phyloP scores from a whole-genome alignment of 1,139 yeast genomes.

The Nakaseomyces sp. region DNA sequence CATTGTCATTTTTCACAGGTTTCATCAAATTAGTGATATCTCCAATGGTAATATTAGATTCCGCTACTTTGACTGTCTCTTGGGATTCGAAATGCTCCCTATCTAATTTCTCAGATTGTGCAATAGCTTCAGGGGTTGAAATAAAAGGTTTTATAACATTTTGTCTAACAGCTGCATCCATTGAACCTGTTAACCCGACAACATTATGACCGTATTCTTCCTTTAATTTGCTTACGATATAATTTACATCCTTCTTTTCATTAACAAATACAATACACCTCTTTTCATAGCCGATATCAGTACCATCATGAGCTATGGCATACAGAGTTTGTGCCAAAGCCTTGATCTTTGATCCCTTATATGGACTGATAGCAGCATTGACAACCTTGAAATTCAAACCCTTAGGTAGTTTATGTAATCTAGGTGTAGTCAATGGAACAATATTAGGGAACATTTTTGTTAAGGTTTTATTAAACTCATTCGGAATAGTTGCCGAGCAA shows the following conservation, averaged over 20 bases:
- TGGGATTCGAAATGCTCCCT: slow-evolving; percentile 19
- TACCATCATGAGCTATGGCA: slow-evolving; percentile 76
- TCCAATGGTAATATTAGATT: slow-evolving; percentile 22
- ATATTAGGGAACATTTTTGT: slow-evolving; percentile 55
- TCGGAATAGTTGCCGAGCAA: slow-evolving; percentile 87
- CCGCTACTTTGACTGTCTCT: slow-evolving; percentile 17
- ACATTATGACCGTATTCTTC: slow-evolving; percentile 51
- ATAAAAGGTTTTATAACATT: slow-evolving; percentile 53
- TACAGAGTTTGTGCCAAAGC: slow-evolving; percentile 84
- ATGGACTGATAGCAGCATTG: slow-evolving; percentile 69
- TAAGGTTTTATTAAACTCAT: slow-evolving; percentile 59
- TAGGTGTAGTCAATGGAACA: slow-evolving; percentile 67
- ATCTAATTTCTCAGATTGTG: slow-evolving; percentile 12
- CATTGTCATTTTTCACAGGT: not conserved
- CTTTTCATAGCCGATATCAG: slow-evolving; percentile 69
- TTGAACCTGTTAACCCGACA: slow-evolving; percentile 58
- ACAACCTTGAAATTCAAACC: slow-evolving; percentile 63
- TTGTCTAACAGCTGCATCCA: slow-evolving; percentile 49
- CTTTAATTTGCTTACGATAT: slow-evolving; percentile 46
- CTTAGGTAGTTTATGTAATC: slow-evolving; percentile 73
- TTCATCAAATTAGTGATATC: not conserved
- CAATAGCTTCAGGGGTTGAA: slow-evolving; percentile 41
- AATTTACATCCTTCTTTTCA: slow-evolving; percentile 51
- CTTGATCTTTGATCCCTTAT: slow-evolving; percentile 70
- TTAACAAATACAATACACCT: slow-evolving; percentile 85